Evolutionary conservation across 176 grass and related monocot species (phyloP), one percentile per base, ranked within the genome.

Genomic region (Avena atlantica): DNA sequence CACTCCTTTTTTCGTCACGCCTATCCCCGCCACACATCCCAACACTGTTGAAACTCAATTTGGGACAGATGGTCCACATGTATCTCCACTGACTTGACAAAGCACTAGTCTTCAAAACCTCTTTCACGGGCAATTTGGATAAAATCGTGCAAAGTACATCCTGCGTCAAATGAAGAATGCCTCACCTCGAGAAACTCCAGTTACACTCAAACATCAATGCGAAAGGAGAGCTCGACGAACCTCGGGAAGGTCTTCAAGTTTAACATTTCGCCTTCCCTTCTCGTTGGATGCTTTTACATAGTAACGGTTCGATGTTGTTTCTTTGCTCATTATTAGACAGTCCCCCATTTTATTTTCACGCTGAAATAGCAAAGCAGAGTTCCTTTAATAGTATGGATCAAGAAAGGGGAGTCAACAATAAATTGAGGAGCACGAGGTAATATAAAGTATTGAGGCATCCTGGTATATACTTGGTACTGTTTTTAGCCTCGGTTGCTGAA

Each of bases 161-260:
- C 74, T 76, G 21, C 34, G 37, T 16, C 17, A 70, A 40, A 55
- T 48, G 49, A 27, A 55, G 10, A 70, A 40, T 42, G 10, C 17
- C 19, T 4, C 17, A 70, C 16, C 9, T 44, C 7, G 6, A 70
- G 7, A 20, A 7, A 70, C 1, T 70, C 68, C 8, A 70, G 34
- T 20, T 70, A 70, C 17, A 9, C 36, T 70, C 36, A 19, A 19
- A 70, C 3, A 25, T 8, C 16, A 40, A 70, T 58, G 56, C 66
- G 19, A 3, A 16, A 71, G 20, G 20, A 20, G 68, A 45, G 68
- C n/a, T 11, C 4, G 8, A 11, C 4, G 12, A 21, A 71, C 36
- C 68, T 71, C 40, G n/a, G 68, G 68, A 71, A 71, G 68, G 68
- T 71, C 37, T 45, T 45, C 68, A 9, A 71, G n/a, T 45, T n/a